Evolutionary conservation across 768 basidiomycete genomes (phyloP).

Genomic region (Cystofilobasidium macerans): DNA sequence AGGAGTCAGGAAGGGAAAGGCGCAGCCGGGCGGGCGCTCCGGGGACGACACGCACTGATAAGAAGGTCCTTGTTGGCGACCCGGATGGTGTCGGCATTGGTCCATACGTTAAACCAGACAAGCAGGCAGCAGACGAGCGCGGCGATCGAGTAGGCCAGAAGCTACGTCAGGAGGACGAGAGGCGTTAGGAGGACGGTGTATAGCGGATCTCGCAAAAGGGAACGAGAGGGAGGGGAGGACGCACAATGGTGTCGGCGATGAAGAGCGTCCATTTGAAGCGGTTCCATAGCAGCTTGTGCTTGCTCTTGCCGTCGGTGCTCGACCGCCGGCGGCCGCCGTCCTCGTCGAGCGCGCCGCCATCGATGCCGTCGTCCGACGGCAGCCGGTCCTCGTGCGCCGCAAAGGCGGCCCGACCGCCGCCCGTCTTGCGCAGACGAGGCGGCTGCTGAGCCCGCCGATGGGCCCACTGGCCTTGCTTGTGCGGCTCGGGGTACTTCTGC

Average conservation of each 20-base stretch:
- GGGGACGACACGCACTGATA: slow-evolving; percentile 39
- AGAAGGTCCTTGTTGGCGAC: slow-evolving; percentile 59
- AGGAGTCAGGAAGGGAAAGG: neutral
- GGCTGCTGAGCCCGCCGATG: too few species aligned
- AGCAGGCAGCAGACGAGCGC: slow-evolving; percentile 57
- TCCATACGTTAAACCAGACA: slow-evolving; percentile 67
- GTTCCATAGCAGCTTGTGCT: slow-evolving; percentile 57
- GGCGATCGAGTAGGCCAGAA: slow-evolving; percentile 52
- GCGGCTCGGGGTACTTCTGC: slow-evolving; percentile 53
- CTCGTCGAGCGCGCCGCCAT: too few species aligned
- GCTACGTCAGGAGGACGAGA: slow-evolving; percentile 35
- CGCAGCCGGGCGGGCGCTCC: neutral
- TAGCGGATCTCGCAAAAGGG: neutral
- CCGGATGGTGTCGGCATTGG: slow-evolving; percentile 57
- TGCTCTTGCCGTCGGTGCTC: slow-evolving; percentile 29
- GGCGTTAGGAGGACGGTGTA: neutral
- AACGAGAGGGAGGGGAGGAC: slow-evolving; percentile 30
- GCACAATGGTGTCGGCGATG: slow-evolving; percentile 50
- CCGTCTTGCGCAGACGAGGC: slow-evolving; percentile 47
- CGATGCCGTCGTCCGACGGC: slow-evolving; percentile 35
- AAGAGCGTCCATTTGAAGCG: slow-evolving; percentile 75
- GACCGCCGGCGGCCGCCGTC: neutral
- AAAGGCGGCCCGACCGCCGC: slow-evolving; percentile 62
- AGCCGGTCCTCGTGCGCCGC: slow-evolving; percentile 42
- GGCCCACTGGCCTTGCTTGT: slow-evolving; percentile 42